Percentiles rank a stretch among this genome's conserved stretches.
These are phyloP conservation scores for Dactylonectria estremocensis DNA, from an alignment of 2,329 filamentous ascomycete species.

Conservation along the genomic window DNA sequence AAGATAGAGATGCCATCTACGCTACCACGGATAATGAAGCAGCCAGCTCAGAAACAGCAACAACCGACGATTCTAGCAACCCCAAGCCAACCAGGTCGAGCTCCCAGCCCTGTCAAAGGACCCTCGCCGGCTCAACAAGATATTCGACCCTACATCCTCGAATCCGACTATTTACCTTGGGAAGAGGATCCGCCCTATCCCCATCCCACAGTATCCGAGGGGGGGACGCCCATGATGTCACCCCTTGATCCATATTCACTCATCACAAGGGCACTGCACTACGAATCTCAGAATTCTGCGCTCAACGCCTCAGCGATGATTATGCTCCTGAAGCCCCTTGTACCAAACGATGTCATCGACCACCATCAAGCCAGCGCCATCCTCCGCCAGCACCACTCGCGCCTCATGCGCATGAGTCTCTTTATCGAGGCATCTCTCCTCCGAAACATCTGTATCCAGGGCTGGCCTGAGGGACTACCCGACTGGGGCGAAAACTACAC, in stretches of 20 bases:
- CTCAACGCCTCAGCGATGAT: constrained; percentile 74
- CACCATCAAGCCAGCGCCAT: constrained; percentile 69
- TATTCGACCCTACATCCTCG: constrained; percentile 62
- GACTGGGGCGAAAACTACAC: constrained; percentile 70
- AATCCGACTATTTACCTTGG: constrained; percentile 74
- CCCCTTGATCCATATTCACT: constrained; percentile 71
- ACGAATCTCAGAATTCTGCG: constrained; percentile 70
- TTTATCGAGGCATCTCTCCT: constrained; percentile 74
- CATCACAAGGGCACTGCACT: constrained; percentile 68
- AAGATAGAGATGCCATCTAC: constrained; percentile 32
- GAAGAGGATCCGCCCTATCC: constrained; percentile 70
- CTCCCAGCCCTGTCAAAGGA: constrained; percentile 48
- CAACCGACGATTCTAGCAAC: constrained; percentile 36
- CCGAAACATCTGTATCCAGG: constrained; percentile 72
- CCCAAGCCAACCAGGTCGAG: constrained; percentile 34
- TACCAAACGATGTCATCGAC: constrained; percentile 70
- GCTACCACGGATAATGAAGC: constrained; percentile 12
- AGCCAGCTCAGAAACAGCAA: constrained; percentile 10
- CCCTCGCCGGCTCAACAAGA: constrained; percentile 54
- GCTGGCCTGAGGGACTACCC: constrained; percentile 67
- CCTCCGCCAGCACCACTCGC: constrained; percentile 71
- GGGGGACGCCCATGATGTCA: constrained; percentile 37
- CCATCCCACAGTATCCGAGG: constrained; percentile 53
- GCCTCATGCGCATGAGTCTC: constrained; percentile 71
- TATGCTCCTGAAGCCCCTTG: constrained; percentile 70